Evolutionary conservation across 192 early-diverging fungal genomes (phyloP), one percentile per base, ranked within the genome.

Genomic region (Entomortierella beljakovae): DNA sequence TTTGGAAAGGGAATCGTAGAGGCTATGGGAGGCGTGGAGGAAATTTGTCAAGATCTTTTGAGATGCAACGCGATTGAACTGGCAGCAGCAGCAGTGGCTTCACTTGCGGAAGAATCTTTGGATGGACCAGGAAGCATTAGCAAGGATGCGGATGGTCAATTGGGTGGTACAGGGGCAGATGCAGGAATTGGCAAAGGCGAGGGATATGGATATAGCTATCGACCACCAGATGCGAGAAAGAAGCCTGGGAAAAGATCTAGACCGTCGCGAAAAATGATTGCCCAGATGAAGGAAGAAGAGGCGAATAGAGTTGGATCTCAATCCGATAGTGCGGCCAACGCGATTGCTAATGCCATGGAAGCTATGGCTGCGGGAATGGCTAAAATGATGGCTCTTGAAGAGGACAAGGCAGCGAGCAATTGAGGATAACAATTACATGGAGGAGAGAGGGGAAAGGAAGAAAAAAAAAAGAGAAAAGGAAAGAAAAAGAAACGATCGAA

Each of bases 181-280:
- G 75, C 75, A 7, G 75, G 75, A 10, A 69, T 79, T 42, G 75
- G 75, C 7, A 60, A 79, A 29, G 75, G 75, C 6, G 42, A 54
- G 25, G 75, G 75, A 16, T 79, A 79, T 29, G 75, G 75, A 8
- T 79, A 79, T 40, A 79, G 75, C 35, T 79, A 79, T 34, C 32
- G 46, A 37, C 53, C 73, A 1, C 73, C 64, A 31, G 73, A 65
- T 42, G 40, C 40, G 16, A 33, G 63, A 58, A 54, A 64, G 34
- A 71, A 71, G 51, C 15, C 69, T 25, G 31, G 35, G n/a, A 71
- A 63, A 33, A 26, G 53, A 33, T 53, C 69, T 3, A 56, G 55
- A 35, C 20, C 31, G 3, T 25, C 43, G 2, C 56, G 34, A 25
- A 64, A 40, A 42, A 18, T 42, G 18, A 29, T 55, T 9, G 25